A percentile compares a stretch with the other conserved stretches of the same genome.
These are phyloP conservation scores for Aegilops speltoides DNA, from an alignment of 176 grass and related monocot species.

Conservation along the genomic window DNA sequence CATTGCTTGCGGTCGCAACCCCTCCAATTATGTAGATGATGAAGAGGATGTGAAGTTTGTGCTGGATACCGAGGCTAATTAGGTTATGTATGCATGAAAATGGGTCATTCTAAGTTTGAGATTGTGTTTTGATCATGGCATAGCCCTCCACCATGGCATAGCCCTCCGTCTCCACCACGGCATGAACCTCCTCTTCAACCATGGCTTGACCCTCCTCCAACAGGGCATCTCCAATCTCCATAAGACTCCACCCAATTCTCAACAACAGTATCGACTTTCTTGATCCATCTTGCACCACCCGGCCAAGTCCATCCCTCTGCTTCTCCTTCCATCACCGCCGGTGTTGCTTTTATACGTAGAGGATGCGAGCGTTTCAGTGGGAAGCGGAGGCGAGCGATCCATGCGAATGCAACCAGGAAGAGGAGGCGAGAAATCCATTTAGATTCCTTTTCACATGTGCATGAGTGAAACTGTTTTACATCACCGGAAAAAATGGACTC, in stretches of 20 bases:
- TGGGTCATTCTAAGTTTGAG: too few relatives aligned
- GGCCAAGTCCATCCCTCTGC: too few relatives aligned
- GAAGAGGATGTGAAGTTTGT: too few relatives aligned
- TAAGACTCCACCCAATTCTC: neutral
- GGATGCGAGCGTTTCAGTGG: too few relatives aligned
- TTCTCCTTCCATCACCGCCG: neutral
- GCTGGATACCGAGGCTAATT: too few relatives aligned
- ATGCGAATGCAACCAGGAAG: neutral
- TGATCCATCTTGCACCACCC: too few relatives aligned
- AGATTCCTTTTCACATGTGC: neutral
- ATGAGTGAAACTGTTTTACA: neutral
- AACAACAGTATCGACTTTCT: neutral
- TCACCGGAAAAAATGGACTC: neutral
- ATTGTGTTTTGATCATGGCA: too few relatives aligned
- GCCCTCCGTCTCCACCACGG: neutral
- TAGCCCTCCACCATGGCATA: too few relatives aligned
- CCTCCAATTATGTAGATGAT: too few relatives aligned
- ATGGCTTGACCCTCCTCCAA: neutral
- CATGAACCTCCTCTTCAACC: neutral
- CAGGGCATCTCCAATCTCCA: neutral
- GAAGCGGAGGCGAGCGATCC: too few relatives aligned
- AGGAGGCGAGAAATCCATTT: neutral
- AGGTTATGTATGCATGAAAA: too few relatives aligned
- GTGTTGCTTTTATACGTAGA: neutral
- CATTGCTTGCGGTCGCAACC: too few relatives aligned